Percentiles rank a stretch among this genome's conserved stretches.
Conservation (phyloP, 2,329 filamentous ascomycete genomes). For the Cordyceps pruinosa region DNA sequence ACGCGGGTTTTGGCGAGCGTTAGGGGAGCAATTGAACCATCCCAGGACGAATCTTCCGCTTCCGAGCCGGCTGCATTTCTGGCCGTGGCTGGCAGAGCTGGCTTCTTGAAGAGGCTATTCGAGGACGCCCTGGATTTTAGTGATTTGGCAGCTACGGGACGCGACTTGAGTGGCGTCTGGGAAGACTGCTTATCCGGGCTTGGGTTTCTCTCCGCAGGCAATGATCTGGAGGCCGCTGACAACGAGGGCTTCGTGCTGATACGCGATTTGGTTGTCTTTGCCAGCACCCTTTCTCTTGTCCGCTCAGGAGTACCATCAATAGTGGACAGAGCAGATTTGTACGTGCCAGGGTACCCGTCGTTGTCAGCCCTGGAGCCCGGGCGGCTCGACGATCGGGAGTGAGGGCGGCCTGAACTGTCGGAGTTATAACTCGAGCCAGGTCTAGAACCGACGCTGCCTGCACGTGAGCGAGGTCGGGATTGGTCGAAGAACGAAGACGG, state of each 20-base stretch:
- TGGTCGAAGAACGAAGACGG: conserved; percentile 67
- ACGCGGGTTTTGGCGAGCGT: conserved; percentile 15
- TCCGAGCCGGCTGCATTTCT: conserved; percentile 15
- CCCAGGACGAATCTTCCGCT: conserved; percentile 19
- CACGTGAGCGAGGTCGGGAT: conserved; percentile 48
- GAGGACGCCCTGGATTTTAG: conserved; percentile 46
- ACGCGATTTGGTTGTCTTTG: conserved; percentile 21
- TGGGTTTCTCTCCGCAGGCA: conserved; percentile 24
- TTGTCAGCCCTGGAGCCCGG: conserved; percentile 48
- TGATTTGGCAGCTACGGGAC: conserved; percentile 37
- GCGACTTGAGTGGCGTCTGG: conserved; percentile 30
- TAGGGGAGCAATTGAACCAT: conserved; percentile 24
- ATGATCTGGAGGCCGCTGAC: conserved; percentile 18
- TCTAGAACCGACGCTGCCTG: conserved; percentile 38
- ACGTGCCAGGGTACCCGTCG: conserved; percentile 39
- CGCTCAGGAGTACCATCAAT: conserved; percentile 39
- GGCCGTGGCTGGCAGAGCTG: conserved; percentile 37
- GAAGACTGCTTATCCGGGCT: conserved; percentile 32
- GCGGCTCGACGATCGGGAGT: conserved; percentile 44
- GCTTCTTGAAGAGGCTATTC: conserved; percentile 49
- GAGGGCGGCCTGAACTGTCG: conserved; percentile 48
- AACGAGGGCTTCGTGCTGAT: conserved; percentile 20
- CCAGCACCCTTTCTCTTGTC: conserved; percentile 16
- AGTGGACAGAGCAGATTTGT: conserved; percentile 35
- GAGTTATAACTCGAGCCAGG: conserved; percentile 55